Base-by-base conservation (phyloP, 192 early-diverging fungal species). In the Umbelopsis ramanniana region DNA sequence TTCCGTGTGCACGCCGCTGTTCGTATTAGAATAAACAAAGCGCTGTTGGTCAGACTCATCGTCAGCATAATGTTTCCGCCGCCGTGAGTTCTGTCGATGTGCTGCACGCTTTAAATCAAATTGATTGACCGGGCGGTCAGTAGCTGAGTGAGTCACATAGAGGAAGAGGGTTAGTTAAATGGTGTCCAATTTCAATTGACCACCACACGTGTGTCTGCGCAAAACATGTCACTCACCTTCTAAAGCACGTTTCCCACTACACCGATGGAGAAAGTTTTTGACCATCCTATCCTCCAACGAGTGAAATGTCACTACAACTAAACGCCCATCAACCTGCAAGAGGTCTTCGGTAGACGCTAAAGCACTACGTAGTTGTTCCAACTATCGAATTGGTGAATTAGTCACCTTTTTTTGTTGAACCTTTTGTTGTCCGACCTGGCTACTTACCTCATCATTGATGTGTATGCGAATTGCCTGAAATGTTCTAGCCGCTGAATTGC, bases 211-310 rank as follows among this genome's bases (percentile, higher is more conserved):
- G n/a, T n/a, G n/a, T 19, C 46, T 19, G 21, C 15, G 68, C 45
- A n/a, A n/a, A n/a, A n/a, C n/a, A n/a, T n/a, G n/a, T 68, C 53
- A 12, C 52, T 68, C 53, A 19, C 52, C 76, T 48, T 76, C 70
- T 24, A 77, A 55, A 10, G 76, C 72, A 6, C 68, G 38, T 52
- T 74, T 70, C 8, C 79, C 79, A 46, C 72, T 55, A 69, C 75
- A 77, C 26, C 74, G 55, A 24, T 79, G 67, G 22, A 93, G 77
- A 52, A 85, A 87, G 63, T 84, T 79, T 69, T 93, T 93, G 19
- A 86, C 87, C n/a, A 92, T 86, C 45, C 85, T 43, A 71, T 93
- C 92, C 70, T 93, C 92, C 7, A 92, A 78, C 0, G 90, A 92
- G 71, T 93, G 92, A 68, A 93, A 93, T 6, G 90, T 88, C 2